Evolutionary conservation across 1,139 yeast genomes (phyloP).

Genomic region (Magnusiomyces clavatus): DNA sequence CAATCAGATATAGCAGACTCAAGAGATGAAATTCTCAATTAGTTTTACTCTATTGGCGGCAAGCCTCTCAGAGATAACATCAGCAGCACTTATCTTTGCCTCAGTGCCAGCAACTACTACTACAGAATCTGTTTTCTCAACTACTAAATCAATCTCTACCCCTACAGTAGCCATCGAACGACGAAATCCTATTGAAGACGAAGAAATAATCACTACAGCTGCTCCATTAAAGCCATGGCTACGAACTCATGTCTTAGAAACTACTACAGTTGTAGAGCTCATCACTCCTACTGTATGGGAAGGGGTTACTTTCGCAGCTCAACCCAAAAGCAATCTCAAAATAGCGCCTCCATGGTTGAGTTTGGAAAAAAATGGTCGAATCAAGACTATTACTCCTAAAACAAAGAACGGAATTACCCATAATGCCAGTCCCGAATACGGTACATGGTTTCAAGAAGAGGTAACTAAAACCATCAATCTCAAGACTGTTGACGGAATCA

Average conservation of each 20-base stretch:
- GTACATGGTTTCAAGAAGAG: conserved; percentile 69
- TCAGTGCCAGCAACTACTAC: conserved; percentile 5
- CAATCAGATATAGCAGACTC: not conserved
- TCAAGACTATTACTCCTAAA: conserved; percentile 70
- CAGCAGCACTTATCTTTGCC: conserved; percentile 8
- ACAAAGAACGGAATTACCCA: conserved; percentile 61
- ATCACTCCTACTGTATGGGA: conserved; percentile 77
- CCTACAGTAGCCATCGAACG: conserved; percentile 4
- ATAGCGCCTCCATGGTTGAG: conserved; percentile 76
- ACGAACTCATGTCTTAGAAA: conserved; percentile 45
- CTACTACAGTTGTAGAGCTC: conserved; percentile 47
- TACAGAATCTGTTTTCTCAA: conserved; percentile 1
- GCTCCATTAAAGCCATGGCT: conserved; percentile 56
- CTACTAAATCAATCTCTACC: not conserved
- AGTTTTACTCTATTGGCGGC: conserved; percentile 6
- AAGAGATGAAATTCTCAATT: not conserved
- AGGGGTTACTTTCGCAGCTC: conserved; percentile 71
- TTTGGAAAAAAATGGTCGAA: conserved; percentile 67
- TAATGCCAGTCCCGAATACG: conserved; percentile 62
- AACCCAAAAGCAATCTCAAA: conserved; percentile 55
- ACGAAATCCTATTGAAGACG: conserved; percentile 7
- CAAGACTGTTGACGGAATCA: conserved; percentile 16
- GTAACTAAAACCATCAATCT: conserved; percentile 35
- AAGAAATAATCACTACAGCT: conserved; percentile 24
- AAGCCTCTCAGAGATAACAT: conserved; percentile 1